A percentile compares a stretch with the other conserved stretches of the same genome.
phyloP scores from a whole-genome alignment of 2,329 filamentous ascomycete species.

The Achaetomium macrosporum region DNA sequence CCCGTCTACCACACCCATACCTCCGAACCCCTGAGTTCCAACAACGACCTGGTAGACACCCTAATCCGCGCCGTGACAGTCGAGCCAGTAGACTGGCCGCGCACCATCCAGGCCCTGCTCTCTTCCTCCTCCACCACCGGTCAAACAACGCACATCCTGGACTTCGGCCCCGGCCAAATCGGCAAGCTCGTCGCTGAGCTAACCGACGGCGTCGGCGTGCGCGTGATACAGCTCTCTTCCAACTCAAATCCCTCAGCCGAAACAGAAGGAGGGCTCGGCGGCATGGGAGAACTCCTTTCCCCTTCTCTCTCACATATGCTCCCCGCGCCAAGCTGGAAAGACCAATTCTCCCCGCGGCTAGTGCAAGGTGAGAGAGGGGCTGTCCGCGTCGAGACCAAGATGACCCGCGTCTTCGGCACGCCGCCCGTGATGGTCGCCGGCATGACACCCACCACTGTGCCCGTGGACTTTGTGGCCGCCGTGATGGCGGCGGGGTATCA shows the following conservation, averaged over 20 bases:
- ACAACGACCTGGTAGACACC: slow-evolving; percentile 75
- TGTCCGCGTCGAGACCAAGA: slow-evolving; percentile 93
- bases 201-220: slow-evolving; percentile 95
- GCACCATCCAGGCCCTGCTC: too few relatives aligned
- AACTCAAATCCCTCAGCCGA: too few relatives aligned
- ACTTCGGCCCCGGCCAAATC: slow-evolving; percentile 95
- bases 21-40: slow-evolving; percentile 71
- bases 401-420: slow-evolving; percentile 78
- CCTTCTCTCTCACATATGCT: slow-evolving; percentile 87
- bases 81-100: slow-evolving; percentile 93
- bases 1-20: slow-evolving; percentile 87
- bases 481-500: slow-evolving; percentile 96
- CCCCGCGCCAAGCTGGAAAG: slow-evolving; percentile 98
- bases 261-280: slow-evolving; percentile 91
- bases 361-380: slow-evolving; percentile 83
- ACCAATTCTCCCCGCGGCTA: slow-evolving; percentile 88
- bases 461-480: slow-evolving; percentile 86
- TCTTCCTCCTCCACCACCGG: too few relatives aligned
- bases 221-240: slow-evolving; percentile 90
- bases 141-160: slow-evolving; percentile 89
- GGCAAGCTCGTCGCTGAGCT: slow-evolving; percentile 93
- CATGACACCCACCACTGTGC: slow-evolving; percentile 87
- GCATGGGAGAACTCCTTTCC: slow-evolving; percentile 91
- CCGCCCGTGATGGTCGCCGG: slow-evolving; percentile 87
- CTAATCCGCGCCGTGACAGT: slow-evolving; percentile 91